These are phyloP conservation scores for Digitaria exilis DNA, from an alignment of 202 grass and related monocot genomes.

Conservation along the genomic window DNA sequence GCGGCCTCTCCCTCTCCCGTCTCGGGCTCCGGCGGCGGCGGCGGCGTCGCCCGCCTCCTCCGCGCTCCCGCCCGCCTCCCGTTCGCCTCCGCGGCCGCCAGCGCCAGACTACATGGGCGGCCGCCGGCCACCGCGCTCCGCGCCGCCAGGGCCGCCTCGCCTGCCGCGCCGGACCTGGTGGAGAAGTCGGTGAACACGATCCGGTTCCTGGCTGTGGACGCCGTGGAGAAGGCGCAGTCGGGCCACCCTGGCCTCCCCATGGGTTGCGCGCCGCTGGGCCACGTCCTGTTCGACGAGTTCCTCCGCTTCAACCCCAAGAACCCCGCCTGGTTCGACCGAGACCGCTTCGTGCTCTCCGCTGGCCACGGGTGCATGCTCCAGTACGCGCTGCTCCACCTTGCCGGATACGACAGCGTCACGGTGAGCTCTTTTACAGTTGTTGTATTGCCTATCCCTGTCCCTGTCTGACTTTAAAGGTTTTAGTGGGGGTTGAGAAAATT, in stretches of 20 bases:
- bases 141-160: conserved; percentile 10
- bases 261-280: conserved; percentile 69
- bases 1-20: not conserved
- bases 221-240: conserved; percentile 67
- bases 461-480: not conserved
- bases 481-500: not conserved
- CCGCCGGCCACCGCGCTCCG: conserved; percentile 13
- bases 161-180: conserved; percentile 38
- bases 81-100: conserved; percentile 6
- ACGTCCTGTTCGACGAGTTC: conserved; percentile 70
- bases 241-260: conserved; percentile 71
- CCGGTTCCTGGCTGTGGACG: conserved; percentile 60
- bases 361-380: conserved; percentile 75
- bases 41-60: not conserved
- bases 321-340: conserved; percentile 66
- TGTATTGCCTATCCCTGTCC: too few relatives aligned
- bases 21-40: not conserved
- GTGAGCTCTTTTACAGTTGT: conserved; percentile 39
- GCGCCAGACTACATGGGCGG: too few relatives aligned
- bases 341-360: conserved; percentile 72
- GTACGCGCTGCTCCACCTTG: conserved; percentile 69
- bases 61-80: not conserved
- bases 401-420: conserved; percentile 59
- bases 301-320: conserved; percentile 71
- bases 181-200: conserved; percentile 73